These are phyloP conservation scores for Phoma herbarum DNA, from an alignment of 2,329 filamentous ascomycete species.

Conservation along the genomic window DNA sequence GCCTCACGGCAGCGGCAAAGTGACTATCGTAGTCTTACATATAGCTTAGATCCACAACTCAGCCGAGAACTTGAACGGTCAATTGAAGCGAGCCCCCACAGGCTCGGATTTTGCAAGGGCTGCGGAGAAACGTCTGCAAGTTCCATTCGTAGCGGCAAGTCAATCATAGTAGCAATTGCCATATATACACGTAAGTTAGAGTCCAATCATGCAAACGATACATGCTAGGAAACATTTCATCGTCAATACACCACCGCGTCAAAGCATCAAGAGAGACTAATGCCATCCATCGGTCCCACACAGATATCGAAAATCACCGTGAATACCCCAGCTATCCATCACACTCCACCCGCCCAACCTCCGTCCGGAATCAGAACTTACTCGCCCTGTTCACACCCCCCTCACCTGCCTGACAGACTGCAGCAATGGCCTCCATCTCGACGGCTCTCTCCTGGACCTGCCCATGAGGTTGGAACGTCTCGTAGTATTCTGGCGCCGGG, in stretches of 20 bases:
- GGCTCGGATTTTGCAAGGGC: background rate
- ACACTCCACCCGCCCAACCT: background rate
- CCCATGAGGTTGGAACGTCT: background rate
- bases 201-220: background rate
- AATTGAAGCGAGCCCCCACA: background rate
- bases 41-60: background rate
- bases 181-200: background rate
- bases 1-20: background rate
- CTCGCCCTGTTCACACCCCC: background rate
- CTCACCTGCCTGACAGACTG: background rate
- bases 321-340: slow-evolving; percentile 4
- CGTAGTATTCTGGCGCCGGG: slow-evolving; percentile 8
- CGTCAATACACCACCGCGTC: background rate
- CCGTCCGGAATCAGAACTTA: slow-evolving; percentile 2
- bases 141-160: background rate
- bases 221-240: background rate
- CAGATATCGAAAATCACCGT: background rate
- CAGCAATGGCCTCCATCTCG: slow-evolving; percentile 16
- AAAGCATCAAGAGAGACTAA: background rate
- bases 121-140: background rate
- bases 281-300: no score
- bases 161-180: background rate
- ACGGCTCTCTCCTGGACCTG: slow-evolving; percentile 10
- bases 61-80: background rate
- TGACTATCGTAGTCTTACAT: background rate